Evolutionary conservation across 768 basidiomycete genomes (phyloP), one percentile per base, ranked within the genome.

Genomic region (Lyophyllum atratum): DNA sequence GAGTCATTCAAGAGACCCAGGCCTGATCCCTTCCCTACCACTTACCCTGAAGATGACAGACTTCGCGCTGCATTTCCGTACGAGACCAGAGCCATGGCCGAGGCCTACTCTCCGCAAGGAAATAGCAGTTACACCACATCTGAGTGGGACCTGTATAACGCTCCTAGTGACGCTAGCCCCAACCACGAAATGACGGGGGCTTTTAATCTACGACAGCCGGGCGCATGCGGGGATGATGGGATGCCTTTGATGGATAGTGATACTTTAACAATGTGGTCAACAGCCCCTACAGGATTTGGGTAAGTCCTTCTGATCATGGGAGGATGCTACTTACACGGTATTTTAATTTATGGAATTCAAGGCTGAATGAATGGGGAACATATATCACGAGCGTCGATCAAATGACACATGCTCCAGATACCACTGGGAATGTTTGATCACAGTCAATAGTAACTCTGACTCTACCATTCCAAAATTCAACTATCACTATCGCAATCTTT

Each of bases 221-320:
- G 5, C 4, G n/a, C 37, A 42, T 43, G 19, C 12, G 40, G 40
- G 33, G 55, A 62, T 1, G 63, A 66, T 24, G 61, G 69, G 24
- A 63, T 68, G 31, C 67, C 69, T 15, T 52, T 70, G 33, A 70
- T 79, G 66, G 80, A 85, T 60, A 70, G 72, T 53, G 81, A 82
- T 54, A 80, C 80, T 44, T 76, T 86, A 61, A 74, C 76, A 14
- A 83, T 86, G 81, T 89, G 85, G 86, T 82, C 84, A 11, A 76
- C 73, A 49, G 83, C 85, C 22, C 85, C 85, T 14, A 76, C 77
- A 12, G 78, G 80, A 19, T 85, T 85, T 53, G 84, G 84, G 87
- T 88, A 63, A 62, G 85, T 73, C 4, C 37, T 49, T 29, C 54
- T 43, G 17, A 7, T 54, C 10, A 5, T 40, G 39, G 15, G 39